Evolutionary conservation across 768 basidiomycete genomes (phyloP), one percentile per base, ranked within the genome.

Genomic region (Auricularia cornea): DNA sequence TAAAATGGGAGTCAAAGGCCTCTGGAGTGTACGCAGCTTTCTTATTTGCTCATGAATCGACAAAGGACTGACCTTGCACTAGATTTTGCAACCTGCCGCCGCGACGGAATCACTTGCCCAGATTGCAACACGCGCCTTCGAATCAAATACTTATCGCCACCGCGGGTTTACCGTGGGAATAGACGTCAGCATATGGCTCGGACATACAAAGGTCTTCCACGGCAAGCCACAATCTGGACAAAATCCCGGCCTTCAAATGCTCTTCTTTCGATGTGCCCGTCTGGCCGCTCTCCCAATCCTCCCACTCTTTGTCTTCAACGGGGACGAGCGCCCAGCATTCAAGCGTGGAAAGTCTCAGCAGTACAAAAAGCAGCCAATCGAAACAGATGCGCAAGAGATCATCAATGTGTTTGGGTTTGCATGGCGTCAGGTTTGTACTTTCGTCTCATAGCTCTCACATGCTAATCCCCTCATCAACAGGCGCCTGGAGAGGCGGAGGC

Each of bases 401-500:
- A 65, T 77, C 20, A 71, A 76, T 60, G 72, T 70, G 4, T 78
- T 76, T 63, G 78, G 78, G 2, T 72, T 74, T 28, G 76, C 76
- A 54, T 74, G 72, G 68, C 77, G 74, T 72, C n/a, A n/a, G n/a
- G n/a, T 73, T 73, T 65, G 94, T 76, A 48, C 67, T 75, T 65
- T 73, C 75, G 71, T 70, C 63, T 70, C 38, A 62, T 30, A 35
- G 73, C 74, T 59, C 12, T 64, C 63, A 31, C 10, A 16, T 48
- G 30, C 18, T 5, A 20, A 3, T 35, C 2, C 6, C 20, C 20
- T 41, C 31, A 23, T 60, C 59, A 1, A 29, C 54, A 77, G 78
- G 79, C 93, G 16, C 94, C 94, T 5, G 94, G 92, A 20, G 95
- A 97, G 74, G 95, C 95, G 0, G 95, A 98, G 73, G 94, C 94